Evolutionary conservation across 208 protist genomes (phyloP).

Genomic region (Endotrypanum monterogeii): DNA sequence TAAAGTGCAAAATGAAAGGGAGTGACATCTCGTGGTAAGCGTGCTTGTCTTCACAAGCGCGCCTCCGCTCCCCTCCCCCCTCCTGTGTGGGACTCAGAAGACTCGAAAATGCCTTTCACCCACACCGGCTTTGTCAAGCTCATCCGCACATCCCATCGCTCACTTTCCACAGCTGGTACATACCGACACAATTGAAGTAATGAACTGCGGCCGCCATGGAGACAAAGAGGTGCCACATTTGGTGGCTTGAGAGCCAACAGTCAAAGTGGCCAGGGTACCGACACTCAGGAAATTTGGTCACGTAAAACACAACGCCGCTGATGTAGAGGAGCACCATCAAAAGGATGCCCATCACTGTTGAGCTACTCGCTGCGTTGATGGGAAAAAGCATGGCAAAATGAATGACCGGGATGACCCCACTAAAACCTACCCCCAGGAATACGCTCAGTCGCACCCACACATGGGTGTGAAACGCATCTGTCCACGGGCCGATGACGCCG

Average conservation of each 20-base stretch:
- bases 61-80: too few species aligned
- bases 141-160: slow-evolving; percentile 35
- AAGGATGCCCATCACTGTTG: slow-evolving; percentile 45
- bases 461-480: slow-evolving; percentile 57
- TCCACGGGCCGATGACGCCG: slow-evolving; percentile 70
- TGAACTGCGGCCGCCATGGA: slow-evolving; percentile 69
- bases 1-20: too few species aligned
- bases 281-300: slow-evolving; percentile 71
- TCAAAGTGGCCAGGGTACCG: slow-evolving; percentile 78
- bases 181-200: slow-evolving; percentile 71
- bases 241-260: slow-evolving; percentile 63
- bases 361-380: slow-evolving; percentile 21
- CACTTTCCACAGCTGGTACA: slow-evolving; percentile 62
- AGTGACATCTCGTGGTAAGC: too few species aligned
- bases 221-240: slow-evolving; percentile 86
- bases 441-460: slow-evolving; percentile 52
- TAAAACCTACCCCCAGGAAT: slow-evolving; percentile 70
- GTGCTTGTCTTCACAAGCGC: too few species aligned
- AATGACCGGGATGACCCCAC: slow-evolving; percentile 59
- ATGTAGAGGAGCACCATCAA: slow-evolving; percentile 75
- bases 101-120: background rate
- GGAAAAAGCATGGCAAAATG: slow-evolving; percentile 56
- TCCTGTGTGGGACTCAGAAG: too few species aligned
- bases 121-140: background rate
- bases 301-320: slow-evolving; percentile 75